Evolutionary conservation across 768 basidiomycete genomes (phyloP).

Genomic region (Mycena alexandri): DNA sequence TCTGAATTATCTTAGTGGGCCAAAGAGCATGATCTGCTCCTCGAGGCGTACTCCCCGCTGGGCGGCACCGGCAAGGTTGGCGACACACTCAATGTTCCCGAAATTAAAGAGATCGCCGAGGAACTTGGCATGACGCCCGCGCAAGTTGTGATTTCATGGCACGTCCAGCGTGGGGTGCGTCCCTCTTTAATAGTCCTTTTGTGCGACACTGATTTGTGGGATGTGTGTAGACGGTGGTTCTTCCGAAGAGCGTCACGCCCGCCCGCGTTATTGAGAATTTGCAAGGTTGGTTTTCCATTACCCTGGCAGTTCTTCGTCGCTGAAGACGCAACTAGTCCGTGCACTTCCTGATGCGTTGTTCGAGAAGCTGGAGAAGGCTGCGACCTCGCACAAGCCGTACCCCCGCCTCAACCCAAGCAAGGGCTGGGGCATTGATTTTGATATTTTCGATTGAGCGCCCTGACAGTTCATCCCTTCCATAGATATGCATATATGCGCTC

Average conservation of each 20-base stretch:
- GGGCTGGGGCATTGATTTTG: constrained; percentile 69
- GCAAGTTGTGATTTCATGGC: constrained; percentile 82
- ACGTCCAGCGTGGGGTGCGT: constrained; percentile 79
- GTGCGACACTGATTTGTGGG: not conserved
- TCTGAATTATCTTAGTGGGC: constrained; percentile 64
- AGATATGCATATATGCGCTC: too few species aligned
- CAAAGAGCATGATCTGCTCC: constrained; percentile 70
- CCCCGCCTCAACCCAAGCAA: constrained; percentile 72
- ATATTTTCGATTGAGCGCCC: constrained; percentile 66
- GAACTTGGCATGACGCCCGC: constrained; percentile 80
- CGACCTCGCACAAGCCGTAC: constrained; percentile 65
- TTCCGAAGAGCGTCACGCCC: constrained; percentile 84
- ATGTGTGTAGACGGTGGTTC: constrained; percentile 67
- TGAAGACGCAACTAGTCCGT: constrained; percentile 43
- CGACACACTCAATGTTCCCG: constrained; percentile 67
- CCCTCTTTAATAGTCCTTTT: not conserved
- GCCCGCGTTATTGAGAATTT: constrained; percentile 79
- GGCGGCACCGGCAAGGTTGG: constrained; percentile 72
- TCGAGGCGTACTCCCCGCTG: constrained; percentile 85
- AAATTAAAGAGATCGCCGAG: constrained; percentile 70
- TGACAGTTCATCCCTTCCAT: too few species aligned
- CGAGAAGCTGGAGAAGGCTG: constrained; percentile 63
- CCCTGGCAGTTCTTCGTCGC: not conserved
- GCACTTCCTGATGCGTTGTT: constrained; percentile 57
- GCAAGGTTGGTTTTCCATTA: constrained; percentile 54